Conservation (phyloP, 805 yeast genomes). For the Maudiozyma barnettii region DNA sequence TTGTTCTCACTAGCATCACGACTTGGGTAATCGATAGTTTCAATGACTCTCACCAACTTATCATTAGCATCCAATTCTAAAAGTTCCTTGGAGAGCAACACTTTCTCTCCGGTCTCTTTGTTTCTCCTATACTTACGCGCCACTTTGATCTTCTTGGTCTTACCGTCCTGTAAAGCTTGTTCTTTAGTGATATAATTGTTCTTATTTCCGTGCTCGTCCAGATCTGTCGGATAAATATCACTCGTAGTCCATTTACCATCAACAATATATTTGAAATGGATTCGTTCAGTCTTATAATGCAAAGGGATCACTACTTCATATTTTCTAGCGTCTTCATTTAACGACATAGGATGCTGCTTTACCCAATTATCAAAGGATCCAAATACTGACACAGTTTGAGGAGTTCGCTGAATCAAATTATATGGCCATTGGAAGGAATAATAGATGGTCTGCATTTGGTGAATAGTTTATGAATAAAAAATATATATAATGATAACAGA, state of each 20-base stretch:
- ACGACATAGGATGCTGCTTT: background rate
- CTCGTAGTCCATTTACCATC: conserved; percentile 56
- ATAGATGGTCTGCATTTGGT: conserved; percentile 5
- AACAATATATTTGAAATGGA: conserved; percentile 50
- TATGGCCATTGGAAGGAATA: conserved; percentile 1
- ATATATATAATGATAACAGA: too few species aligned
- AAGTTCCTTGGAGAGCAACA: conserved; percentile 28
- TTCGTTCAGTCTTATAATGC: conserved; percentile 17
- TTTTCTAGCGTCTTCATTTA: background rate
- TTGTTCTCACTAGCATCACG: background rate
- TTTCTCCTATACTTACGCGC: conserved; percentile 31
- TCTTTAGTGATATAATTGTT: conserved; percentile 28
- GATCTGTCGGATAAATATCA: conserved; percentile 31
- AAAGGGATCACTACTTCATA: background rate
- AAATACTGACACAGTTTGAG: background rate
- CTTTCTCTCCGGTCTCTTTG: conserved; percentile 34
- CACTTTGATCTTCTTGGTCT: conserved; percentile 28
- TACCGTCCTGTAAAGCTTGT: conserved; percentile 8
- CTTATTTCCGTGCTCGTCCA: conserved; percentile 33
- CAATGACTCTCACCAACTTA: conserved; percentile 2
- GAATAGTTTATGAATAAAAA: too few species aligned
- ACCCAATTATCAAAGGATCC: conserved; percentile 2
- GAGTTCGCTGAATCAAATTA: background rate
- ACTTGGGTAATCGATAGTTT: background rate
- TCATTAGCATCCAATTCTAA: conserved; percentile 10